phyloP scores from a whole-genome alignment of 2,329 filamentous ascomycete genomes.

The Apiospora saccharicola region DNA sequence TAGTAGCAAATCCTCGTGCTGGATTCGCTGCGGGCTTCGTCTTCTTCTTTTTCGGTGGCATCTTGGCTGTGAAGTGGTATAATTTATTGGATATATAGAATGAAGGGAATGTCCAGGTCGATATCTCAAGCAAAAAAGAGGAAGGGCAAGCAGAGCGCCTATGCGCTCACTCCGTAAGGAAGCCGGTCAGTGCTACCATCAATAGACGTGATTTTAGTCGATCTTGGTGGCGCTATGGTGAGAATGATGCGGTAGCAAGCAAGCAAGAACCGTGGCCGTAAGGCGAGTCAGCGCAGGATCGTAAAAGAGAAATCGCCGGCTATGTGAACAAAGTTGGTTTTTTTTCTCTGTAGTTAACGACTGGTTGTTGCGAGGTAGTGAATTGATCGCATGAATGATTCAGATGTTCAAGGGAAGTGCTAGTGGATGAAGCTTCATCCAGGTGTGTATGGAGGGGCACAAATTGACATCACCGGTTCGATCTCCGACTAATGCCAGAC shows the following conservation, averaged over 20 bases:
- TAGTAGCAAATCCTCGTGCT: slow-evolving; percentile 91
- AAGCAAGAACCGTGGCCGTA: background rate
- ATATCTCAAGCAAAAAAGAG: slow-evolving; percentile 4
- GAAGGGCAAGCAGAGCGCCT: background rate
- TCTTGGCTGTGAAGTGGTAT: background rate
- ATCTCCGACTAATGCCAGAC: background rate
- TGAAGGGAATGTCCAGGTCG: background rate
- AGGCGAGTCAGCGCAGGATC: background rate
- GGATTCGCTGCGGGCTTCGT: slow-evolving; percentile 90
- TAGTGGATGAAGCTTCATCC: slow-evolving; percentile 7
- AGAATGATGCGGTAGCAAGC: slow-evolving; percentile 2
- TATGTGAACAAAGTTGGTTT: background rate
- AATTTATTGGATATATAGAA: slow-evolving; percentile 2
- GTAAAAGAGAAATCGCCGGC: background rate
- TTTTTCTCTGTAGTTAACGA: background rate
- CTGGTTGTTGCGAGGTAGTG: background rate
- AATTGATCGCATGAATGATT: background rate
- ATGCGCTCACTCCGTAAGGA: slow-evolving; percentile 11
- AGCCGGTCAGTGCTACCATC: slow-evolving; percentile 12
- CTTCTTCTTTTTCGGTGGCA: slow-evolving; percentile 74
- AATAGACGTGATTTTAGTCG: background rate
- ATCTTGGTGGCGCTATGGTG: background rate
- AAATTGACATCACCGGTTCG: slow-evolving; percentile 21
- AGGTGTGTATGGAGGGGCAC: slow-evolving; percentile 18
- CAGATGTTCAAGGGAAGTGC: background rate